Evolutionary conservation across 1,284 basidiomycete genomes (phyloP).

Genomic region (Cutaneotrichosporon daszewskae): DNA sequence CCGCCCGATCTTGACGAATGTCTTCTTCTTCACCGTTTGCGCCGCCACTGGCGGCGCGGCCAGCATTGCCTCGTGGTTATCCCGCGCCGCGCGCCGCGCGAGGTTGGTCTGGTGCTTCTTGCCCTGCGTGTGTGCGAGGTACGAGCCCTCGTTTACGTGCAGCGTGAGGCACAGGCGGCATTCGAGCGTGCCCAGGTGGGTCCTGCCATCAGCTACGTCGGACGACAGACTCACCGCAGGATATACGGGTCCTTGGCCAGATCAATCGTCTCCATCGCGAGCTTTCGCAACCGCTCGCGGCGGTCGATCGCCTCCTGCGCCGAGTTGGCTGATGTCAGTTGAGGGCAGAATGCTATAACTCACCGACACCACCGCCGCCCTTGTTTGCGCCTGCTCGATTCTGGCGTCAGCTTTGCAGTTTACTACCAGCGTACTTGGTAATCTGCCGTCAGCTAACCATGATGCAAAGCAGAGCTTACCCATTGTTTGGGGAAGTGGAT

Average conservation of each 20-base stretch:
- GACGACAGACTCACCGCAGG: slow-evolving; percentile 52
- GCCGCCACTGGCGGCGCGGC: slow-evolving; percentile 62
- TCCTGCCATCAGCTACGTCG: slow-evolving; percentile 49
- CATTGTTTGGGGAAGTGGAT: slow-evolving; percentile 6
- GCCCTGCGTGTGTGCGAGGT: slow-evolving; percentile 97
- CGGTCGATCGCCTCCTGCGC: slow-evolving; percentile 89
- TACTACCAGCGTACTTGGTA: slow-evolving; percentile 34
- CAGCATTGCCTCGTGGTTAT: slow-evolving; percentile 88
- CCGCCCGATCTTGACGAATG: slow-evolving; percentile 94
- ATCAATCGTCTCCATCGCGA: slow-evolving; percentile 94
- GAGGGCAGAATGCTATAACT: slow-evolving; percentile 3
- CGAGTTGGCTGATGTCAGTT: slow-evolving; percentile 30
- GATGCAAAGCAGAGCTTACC: slow-evolving; percentile 8
- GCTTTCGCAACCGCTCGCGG: slow-evolving; percentile 86
- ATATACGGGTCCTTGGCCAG: slow-evolving; percentile 99
- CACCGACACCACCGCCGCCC: slow-evolving; percentile 81
- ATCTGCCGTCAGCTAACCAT: slow-evolving; percentile 27
- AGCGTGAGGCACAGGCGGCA: slow-evolving; percentile 96
- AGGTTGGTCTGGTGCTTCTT: slow-evolving; percentile 99
- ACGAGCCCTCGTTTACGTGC: slow-evolving; percentile 98
- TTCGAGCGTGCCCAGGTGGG: slow-evolving; percentile 93
- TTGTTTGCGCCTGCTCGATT: slow-evolving; percentile 95
- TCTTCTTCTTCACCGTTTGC: slow-evolving; percentile 69
- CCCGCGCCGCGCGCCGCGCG: slow-evolving; percentile 87
- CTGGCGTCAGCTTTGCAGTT: slow-evolving; percentile 48